Percentiles rank a stretch among this genome's conserved stretches.
These are phyloP conservation scores for Pelargonium nanum DNA, from an alignment of 345 rosid genomes.

Conservation along the genomic window DNA sequence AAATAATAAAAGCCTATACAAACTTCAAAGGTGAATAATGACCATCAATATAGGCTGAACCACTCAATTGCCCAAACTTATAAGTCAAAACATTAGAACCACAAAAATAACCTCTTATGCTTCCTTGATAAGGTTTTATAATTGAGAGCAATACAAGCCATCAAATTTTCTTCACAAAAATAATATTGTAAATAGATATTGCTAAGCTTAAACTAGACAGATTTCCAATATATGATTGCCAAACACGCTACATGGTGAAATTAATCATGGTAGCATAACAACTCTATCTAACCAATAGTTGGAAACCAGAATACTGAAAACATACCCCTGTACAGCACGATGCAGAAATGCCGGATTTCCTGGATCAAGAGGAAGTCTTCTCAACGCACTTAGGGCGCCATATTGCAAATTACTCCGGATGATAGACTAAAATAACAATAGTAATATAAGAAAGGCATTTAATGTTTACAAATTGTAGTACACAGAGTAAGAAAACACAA, in stretches of 20 bases:
- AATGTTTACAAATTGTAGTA: background rate
- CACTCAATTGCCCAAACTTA: background rate
- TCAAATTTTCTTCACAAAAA: background rate
- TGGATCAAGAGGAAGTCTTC: slow-evolving; percentile 98
- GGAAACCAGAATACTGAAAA: slow-evolving; percentile 3
- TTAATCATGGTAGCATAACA: background rate
- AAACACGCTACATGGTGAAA: background rate
- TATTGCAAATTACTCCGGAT: slow-evolving; percentile 91
- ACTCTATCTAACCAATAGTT: background rate
- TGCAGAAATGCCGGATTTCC: slow-evolving; percentile 90
- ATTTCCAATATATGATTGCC: background rate
- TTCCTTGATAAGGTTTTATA: background rate
- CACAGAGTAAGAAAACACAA: background rate
- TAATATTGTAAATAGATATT: too few relatives aligned
- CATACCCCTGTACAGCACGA: slow-evolving; percentile 96
- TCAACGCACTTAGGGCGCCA: slow-evolving; percentile 90
- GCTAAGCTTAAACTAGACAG: background rate
- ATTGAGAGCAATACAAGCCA: background rate
- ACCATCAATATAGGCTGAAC: background rate
- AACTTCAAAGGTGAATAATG: background rate
- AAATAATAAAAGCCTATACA: too few relatives aligned
- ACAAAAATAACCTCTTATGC: background rate
- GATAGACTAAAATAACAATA: slow-evolving; percentile 40
- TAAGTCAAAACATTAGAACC: background rate
- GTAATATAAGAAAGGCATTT: background rate